Base-by-base conservation (phyloP, 768 basidiomycete genomes). In the Ramaria rubella region DNA sequence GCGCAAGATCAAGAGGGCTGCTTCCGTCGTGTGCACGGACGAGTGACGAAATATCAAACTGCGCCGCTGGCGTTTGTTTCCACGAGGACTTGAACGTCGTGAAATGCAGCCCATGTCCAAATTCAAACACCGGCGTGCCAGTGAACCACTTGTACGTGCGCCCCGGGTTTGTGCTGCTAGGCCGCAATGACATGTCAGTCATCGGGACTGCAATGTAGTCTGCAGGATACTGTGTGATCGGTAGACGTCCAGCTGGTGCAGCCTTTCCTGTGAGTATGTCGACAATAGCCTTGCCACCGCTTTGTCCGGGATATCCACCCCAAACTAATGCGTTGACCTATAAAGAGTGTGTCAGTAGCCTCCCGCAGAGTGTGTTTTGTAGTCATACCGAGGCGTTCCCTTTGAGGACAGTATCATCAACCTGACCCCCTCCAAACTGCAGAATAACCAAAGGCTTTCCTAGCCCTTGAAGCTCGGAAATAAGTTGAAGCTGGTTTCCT, bases 81-180 rank as follows among this genome's bases (percentile, higher is more conserved):
- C 78, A 81, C 26, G 64, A 62, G 48, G 76, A 64, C 17, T 48
- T 57, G 67, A 83, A 82, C 5, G 68, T 76, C 4, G 80, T 81
- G 67, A 73, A 82, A 63, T 81, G 80, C 49, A 80, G 67, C 19
- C 81, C 81, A 51, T 72, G 72, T 17, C 80, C 81, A 60, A 81
- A 81, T 53, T 75, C 73, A 63, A 73, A 79, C 19, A 81, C 70
- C n/a, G 80, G 75, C 15, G 71, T 70, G 14, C 73, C 78, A 23
- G 69, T 72, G 68, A 75, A 81, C 81, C 80, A 83, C 59, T 75
- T 79, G 67, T 82, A 82, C 8, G 81, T 81, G 31, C 81, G 73
- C 11, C 81, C 81, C 0, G 81, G 80, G 60, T 74, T 78, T 46
- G 70, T 70, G 29, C 66, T 60, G 61, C 71, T 75, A 6, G 80